Evolutionary conservation across 1,139 yeast species (phyloP), one percentile per base, ranked within the genome.

Genomic region (Arxiozyma telluris): DNA sequence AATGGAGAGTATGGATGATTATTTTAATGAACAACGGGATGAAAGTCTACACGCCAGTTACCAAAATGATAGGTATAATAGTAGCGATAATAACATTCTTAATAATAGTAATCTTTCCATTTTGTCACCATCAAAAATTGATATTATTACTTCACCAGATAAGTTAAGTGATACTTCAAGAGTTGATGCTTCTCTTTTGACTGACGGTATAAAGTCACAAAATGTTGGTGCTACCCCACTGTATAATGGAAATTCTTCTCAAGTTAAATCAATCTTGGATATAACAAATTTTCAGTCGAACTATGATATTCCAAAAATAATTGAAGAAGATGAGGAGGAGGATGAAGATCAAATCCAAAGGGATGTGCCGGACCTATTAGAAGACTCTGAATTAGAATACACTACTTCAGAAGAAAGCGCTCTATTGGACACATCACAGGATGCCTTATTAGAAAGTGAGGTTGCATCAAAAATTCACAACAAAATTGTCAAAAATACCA

Each of bases 1-100:
- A 39, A 81, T 88, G 84, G 96, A 89, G 64, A 87, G 83, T 62
- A 70, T 87, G 44, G 87, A 85, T 60, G 94, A 83, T 54, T 89
- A 84, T 71, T 88, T 87, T 61, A 76, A 76, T 44, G 82, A 79
- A 27, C 76, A 71, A 44, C 66, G 64, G 21, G 59, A 9, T 17
- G 23, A 18, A 18, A 17, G 12, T 18, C 21, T 18, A 17, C 15
- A 21, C 18, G 11, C 3, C 11, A n/a, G 22, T 34, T 3, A 8
- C n/a, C 30, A 27, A 8, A 34, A 1, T 15, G n/a, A 34, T 17
- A 34, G n/a, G n/a, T n/a, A 12, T 34, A 96, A 89, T 64, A 87
- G 83, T 62, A 70, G 87, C 44, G 87, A 85, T 60, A 94, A 83
- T 54, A 88, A 84, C 70, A 87, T 87, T 61, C 76, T 76, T 44